phyloP scores from a whole-genome alignment of 129 eudicot species.

The Saposhnikovia divaricata region DNA sequence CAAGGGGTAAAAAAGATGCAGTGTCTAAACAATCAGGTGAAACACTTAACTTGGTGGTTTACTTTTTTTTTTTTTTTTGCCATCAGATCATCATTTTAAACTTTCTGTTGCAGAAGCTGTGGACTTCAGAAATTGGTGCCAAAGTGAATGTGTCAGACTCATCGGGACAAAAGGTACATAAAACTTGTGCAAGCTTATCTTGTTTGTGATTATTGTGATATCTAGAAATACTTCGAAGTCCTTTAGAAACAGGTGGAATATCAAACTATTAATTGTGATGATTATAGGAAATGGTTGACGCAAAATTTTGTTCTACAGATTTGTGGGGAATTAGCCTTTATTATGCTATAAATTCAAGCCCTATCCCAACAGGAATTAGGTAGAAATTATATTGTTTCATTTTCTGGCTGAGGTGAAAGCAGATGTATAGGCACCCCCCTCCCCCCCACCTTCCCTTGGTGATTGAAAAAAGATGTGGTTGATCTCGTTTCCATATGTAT shows the following conservation, averaged over 20 bases:
- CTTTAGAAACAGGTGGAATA: no score
- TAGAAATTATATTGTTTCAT: neutral
- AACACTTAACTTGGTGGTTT: neutral
- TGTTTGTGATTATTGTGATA: neutral
- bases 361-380: neutral
- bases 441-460: neutral
- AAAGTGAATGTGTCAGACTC: conserved; percentile 77
- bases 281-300: neutral
- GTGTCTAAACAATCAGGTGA: conserved; percentile 62
- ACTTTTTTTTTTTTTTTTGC: conserved; percentile 2
- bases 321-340: neutral
- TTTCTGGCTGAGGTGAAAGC: neutral
- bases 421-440: neutral
- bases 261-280: neutral
- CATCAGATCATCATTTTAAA: neutral
- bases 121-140: conserved; percentile 94
- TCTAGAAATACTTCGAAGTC: neutral
- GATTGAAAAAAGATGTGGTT: neutral
- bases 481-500: neutral
- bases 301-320: neutral
- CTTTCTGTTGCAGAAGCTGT: conserved; percentile 54
- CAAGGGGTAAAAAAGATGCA: conserved; percentile 54
- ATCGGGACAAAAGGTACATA: conserved; percentile 66
- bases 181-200: neutral
- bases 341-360: neutral